phyloP scores from a whole-genome alignment of 768 basidiomycete species.

The Lactifluus hygrophoroides region DNA sequence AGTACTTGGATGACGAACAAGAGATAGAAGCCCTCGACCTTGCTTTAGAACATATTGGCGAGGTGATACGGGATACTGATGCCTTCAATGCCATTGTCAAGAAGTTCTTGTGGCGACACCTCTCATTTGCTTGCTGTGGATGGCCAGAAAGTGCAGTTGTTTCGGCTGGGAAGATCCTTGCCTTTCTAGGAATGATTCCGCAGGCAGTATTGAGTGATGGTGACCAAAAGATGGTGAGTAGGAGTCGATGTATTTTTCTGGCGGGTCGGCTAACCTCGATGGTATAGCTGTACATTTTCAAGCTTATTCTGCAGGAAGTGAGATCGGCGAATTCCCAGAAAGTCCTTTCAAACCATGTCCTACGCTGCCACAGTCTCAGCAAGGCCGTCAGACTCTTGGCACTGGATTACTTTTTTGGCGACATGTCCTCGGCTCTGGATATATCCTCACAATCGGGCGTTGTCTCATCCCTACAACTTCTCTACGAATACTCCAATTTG shows the following conservation, averaged over 20 bases:
- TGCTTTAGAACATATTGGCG: conserved; percentile 30
- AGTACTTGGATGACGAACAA: conserved; percentile 43
- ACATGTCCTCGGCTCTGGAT: conserved; percentile 11
- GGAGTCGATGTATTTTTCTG: not conserved
- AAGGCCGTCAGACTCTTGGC: not conserved
- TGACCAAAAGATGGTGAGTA: conserved; percentile 3
- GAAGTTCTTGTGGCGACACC: conserved; percentile 32
- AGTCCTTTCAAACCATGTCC: not conserved
- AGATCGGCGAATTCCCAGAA: not conserved
- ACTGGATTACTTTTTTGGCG: conserved; percentile 5
- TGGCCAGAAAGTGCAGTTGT: not conserved
- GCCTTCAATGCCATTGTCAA: conserved; percentile 26
- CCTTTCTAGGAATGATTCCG: not conserved
- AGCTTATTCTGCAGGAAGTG: not conserved
- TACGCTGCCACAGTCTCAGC: not conserved
- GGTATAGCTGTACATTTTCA: conserved; percentile 10
- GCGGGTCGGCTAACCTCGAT: not conserved
- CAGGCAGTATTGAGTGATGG: not conserved
- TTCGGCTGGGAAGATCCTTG: not conserved
- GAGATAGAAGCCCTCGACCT: conserved; percentile 39
- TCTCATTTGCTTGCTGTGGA: conserved; percentile 10
- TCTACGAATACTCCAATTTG: conserved; percentile 6
- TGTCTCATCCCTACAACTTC: conserved; percentile 3
- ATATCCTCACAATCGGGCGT: not conserved
- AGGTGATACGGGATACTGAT: conserved; percentile 22